phyloP scores from a whole-genome alignment of 2,329 filamentous ascomycete species.

The Colletotrichum acutatum region DNA sequence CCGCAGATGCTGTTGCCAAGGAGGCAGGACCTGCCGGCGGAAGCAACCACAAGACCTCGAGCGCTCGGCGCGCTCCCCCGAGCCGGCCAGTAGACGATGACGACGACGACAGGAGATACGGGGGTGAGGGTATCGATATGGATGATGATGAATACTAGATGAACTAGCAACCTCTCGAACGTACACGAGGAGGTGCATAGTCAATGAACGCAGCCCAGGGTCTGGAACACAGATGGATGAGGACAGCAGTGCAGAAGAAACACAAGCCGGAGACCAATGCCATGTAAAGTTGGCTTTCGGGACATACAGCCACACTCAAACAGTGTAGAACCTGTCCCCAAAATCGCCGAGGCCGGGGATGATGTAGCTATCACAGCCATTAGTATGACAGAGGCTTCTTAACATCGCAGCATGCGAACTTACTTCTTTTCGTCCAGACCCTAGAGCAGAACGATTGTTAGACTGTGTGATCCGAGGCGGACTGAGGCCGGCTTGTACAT shows the following conservation, averaged over 20 bases:
- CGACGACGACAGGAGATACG: slow-evolving; percentile 63
- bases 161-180: not conserved
- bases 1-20: slow-evolving; percentile 62
- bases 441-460: slow-evolving; percentile 43
- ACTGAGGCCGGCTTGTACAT: slow-evolving; percentile 37
- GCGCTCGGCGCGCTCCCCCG: slow-evolving; percentile 27
- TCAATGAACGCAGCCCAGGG: not conserved
- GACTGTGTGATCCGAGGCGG: not conserved
- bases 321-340: slow-evolving; percentile 94
- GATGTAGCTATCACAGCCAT: slow-evolving; percentile 79
- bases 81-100: slow-evolving; percentile 50
- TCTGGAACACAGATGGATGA: not conserved
- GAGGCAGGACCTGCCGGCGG: slow-evolving; percentile 44
- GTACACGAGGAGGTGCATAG: not conserved
- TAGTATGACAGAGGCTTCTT: slow-evolving; percentile 44
- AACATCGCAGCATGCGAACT: slow-evolving; percentile 46
- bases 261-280: not conserved
- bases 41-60: slow-evolving; percentile 27
- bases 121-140: slow-evolving; percentile 62
- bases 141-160: slow-evolving; percentile 68
- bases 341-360: slow-evolving; percentile 95
- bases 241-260: not conserved
- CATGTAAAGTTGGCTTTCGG: not conserved
- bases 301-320: slow-evolving; percentile 59
- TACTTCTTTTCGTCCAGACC: slow-evolving; percentile 99